Base-by-base conservation (phyloP, 2,329 filamentous ascomycete species). In the Paraconiothyrium brasiliense region DNA sequence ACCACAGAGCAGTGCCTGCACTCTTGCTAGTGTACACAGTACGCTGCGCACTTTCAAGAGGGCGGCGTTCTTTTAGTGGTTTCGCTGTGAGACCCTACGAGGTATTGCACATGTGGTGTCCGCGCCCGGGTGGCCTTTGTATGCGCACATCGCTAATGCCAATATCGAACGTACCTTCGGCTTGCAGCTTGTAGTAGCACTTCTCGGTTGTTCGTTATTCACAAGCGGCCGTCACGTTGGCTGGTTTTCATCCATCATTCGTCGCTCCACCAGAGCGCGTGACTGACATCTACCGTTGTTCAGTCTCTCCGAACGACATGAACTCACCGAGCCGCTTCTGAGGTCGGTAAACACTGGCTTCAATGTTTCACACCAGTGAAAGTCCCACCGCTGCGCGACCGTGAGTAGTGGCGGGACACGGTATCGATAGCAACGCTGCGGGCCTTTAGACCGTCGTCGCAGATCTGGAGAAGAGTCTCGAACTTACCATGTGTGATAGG, bases 391-490 rank as follows among this genome's bases (percentile, higher is more conserved):
- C 20, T 44, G 14, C 39, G 27, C 39, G 34, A 46, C 39, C 13
- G 51, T 32, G 37, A 9, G 32, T 32, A 44, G 37, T 37, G 39
- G 39, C 39, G 27, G 50, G n/a, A 14, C 14, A 22, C 27, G 27
- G 27, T 46, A 46, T 22, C 51, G 52, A 44, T 46, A 55, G 35
- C 27, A 44, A 55, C 37, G 37, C 39, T 46, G 52, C 39, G 51
- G 51, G 27, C 9, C 51, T 34, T 39, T 16, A 39, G 10, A 32
- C 22, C 37, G 24, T 24, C 16, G 27, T 34, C 24, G 52, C 39
- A 55, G 39, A 55, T 55, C 39, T 55, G 52, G 52, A 27, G 52
- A 46, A 55, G n/a, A 32, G 27, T 13, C 37, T 55, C 39, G 27
- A 55, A 55, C 39, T 44, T 32, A 22, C 27, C 39, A 13, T 9